phyloP scores from a whole-genome alignment of 768 basidiomycete genomes.

The Leccinellum albellum region DNA sequence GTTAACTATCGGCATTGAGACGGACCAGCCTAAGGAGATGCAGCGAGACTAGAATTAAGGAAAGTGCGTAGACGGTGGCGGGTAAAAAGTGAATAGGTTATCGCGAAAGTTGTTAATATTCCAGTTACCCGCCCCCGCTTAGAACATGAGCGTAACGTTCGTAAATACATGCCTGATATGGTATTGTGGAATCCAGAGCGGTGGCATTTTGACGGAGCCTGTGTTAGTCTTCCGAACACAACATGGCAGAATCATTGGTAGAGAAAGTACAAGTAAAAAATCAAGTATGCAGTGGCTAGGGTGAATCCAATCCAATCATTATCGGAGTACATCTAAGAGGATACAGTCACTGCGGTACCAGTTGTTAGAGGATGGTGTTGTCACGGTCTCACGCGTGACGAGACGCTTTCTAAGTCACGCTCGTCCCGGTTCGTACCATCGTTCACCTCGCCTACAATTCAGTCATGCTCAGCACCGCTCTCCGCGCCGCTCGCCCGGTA shows the following conservation, averaged over 20 bases:
- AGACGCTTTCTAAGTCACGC: slow-evolving; percentile 22
- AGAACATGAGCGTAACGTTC: slow-evolving; percentile 23
- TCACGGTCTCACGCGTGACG: slow-evolving; percentile 26
- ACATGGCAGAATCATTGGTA: no score
- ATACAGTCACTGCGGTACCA: not conserved
- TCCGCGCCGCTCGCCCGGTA: slow-evolving; percentile 28
- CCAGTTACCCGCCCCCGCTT: slow-evolving; percentile 10
- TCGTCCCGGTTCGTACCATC: slow-evolving; percentile 26
- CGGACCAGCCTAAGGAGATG: not conserved
- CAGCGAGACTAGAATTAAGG: slow-evolving; percentile 5
- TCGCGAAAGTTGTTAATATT: not conserved
- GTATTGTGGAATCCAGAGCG: slow-evolving; percentile 8
- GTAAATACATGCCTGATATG: slow-evolving; percentile 30
- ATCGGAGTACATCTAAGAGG: not conserved
- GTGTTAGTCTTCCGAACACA: no score
- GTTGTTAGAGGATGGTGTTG: not conserved
- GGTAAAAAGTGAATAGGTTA: slow-evolving; percentile 15
- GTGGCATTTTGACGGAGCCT: not conserved
- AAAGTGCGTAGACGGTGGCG: slow-evolving; percentile 8
- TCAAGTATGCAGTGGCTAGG: no score
- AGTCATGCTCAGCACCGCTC: slow-evolving; percentile 26
- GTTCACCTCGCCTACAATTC: slow-evolving; percentile 2
- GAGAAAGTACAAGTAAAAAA: no score
- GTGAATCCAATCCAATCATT: not conserved
- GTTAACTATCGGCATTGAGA: slow-evolving; percentile 9